Percentiles rank a stretch among this genome's conserved stretches.
Evolutionary conservation across 805 yeast genomes (phyloP).

Genomic region (Clavispora asparagi): DNA sequence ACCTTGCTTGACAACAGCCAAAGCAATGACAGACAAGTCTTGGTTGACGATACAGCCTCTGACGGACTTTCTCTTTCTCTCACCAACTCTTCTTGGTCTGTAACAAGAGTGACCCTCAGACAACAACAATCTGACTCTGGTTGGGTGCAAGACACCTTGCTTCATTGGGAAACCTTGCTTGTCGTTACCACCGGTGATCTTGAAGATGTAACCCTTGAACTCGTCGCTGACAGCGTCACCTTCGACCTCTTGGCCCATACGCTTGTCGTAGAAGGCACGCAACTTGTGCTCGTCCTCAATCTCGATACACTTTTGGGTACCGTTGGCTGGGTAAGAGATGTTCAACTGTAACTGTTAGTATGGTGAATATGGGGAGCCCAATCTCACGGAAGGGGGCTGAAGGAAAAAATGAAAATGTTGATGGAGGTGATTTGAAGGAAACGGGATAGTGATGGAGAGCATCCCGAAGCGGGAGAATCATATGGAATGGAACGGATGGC

Average conservation of each 20-base stretch:
- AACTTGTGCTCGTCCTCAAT: conserved; percentile 99
- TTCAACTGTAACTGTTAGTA: conserved; percentile 60
- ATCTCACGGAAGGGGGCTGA: background rate
- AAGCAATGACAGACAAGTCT: conserved; percentile 93
- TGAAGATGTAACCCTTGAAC: conserved; percentile 98
- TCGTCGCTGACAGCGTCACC: conserved; percentile 98
- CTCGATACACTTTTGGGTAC: conserved; percentile 97
- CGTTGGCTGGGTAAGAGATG: conserved; percentile 99
- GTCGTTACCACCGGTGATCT: conserved; percentile 99
- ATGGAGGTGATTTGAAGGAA: background rate
- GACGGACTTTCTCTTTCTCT: conserved; percentile 99
- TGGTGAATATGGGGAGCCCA: background rate
- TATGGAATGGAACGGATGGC: background rate
- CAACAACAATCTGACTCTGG: conserved; percentile 95
- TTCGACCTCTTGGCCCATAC: conserved; percentile 99
- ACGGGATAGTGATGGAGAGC: background rate
- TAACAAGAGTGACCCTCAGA: conserved; percentile 95
- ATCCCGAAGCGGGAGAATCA: background rate
- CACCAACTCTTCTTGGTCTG: conserved; percentile 99
- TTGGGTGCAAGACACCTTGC: conserved; percentile 99
- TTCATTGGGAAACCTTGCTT: conserved; percentile 99
- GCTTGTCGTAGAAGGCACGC: conserved; percentile 97
- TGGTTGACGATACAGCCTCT: conserved; percentile 99
- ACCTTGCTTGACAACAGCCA: conserved; percentile 95
- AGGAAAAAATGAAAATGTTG: background rate